Conservation (phyloP, 73 alveolate species). For the Stentor roeselii region DNA sequence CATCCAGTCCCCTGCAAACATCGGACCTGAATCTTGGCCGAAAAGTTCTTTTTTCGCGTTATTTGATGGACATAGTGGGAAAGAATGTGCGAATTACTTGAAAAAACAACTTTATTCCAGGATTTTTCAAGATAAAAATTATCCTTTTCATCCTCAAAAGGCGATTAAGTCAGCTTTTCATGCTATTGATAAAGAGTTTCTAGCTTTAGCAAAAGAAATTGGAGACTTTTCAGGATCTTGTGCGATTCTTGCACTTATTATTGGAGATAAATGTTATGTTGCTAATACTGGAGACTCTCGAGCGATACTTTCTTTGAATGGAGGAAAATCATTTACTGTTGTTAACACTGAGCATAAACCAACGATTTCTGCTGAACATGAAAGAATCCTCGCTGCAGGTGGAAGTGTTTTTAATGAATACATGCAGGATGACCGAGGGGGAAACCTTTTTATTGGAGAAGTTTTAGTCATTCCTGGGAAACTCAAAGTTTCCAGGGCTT, state of each 20-base stretch:
- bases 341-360: constrained; percentile 95
- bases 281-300: constrained; percentile 97
- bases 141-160: constrained; percentile 76
- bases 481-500: constrained; percentile 89
- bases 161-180: constrained; percentile 87
- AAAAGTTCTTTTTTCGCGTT: constrained; percentile 94
- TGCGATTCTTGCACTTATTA: constrained; percentile 77
- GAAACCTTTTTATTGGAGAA: constrained; percentile 80
- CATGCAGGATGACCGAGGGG: not conserved
- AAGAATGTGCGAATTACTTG: constrained; percentile 91
- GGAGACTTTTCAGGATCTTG: constrained; percentile 95
- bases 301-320: constrained; percentile 69
- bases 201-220: constrained; percentile 58
- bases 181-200: constrained; percentile 84
- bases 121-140: constrained; percentile 58
- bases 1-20: not conserved
- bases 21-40: constrained; percentile 43
- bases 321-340: constrained; percentile 56
- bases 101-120: constrained; percentile 85
- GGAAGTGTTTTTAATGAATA: constrained; percentile 71
- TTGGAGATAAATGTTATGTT: constrained; percentile 82
- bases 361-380: constrained; percentile 64
- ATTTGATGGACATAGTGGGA: constrained; percentile 99
- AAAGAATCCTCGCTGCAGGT: constrained; percentile 85
- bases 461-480: constrained; percentile 97